A percentile compares a stretch with the other conserved stretches of the same genome.
phyloP scores from a whole-genome alignment of 176 grass and related monocot genomes.

The Leersia perrieri region DNA sequence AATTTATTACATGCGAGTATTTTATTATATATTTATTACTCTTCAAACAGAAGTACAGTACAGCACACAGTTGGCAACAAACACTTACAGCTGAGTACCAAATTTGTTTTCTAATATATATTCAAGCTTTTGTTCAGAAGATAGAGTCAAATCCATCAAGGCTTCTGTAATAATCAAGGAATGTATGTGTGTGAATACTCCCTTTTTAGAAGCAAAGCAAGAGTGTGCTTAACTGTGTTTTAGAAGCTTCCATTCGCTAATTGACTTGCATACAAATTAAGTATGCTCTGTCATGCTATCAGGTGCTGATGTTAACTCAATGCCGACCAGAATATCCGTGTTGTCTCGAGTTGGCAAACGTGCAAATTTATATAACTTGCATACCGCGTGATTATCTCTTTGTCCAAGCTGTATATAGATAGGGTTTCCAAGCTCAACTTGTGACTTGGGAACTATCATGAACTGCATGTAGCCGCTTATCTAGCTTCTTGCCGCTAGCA shows the following conservation, averaged over 20 bases:
- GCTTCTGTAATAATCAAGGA: background rate
- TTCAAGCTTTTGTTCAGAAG: background rate
- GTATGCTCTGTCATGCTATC: background rate
- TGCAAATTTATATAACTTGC: background rate
- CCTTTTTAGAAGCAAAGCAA: slow-evolving; percentile 1
- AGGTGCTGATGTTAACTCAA: background rate
- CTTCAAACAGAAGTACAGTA: background rate
- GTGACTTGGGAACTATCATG: background rate
- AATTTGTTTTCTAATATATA: background rate
- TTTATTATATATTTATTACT: background rate
- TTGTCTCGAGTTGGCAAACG: slow-evolving; percentile 17
- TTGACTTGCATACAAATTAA: background rate
- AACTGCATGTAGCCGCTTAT: background rate
- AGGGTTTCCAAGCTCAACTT: background rate
- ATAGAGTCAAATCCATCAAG: background rate
- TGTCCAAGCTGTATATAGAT: background rate
- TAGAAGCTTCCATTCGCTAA: slow-evolving; percentile 1
- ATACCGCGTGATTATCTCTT: background rate
- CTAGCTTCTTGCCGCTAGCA: background rate
- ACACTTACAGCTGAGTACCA: background rate
- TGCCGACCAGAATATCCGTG: slow-evolving; percentile 22
- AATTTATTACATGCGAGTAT: background rate
- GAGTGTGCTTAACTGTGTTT: background rate
- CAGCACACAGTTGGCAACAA: background rate
- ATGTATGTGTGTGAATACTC: background rate